Conservation (phyloP, 257 asterid species). For the Prunella vulgaris region DNA sequence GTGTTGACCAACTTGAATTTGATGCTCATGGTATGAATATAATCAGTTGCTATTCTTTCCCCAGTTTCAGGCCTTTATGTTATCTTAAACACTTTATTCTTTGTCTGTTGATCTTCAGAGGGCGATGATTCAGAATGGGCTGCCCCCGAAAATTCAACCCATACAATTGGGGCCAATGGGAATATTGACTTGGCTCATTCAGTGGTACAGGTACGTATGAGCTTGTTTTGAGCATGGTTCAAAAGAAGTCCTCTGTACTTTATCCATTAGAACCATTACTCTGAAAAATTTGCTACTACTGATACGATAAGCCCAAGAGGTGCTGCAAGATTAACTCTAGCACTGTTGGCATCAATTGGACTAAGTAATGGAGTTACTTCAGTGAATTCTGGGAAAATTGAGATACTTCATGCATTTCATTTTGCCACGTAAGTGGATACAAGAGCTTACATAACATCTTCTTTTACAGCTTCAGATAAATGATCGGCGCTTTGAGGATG, state of each 20-base stretch:
- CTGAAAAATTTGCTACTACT: background rate
- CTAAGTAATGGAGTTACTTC: background rate
- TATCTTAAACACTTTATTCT: background rate
- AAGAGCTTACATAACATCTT: background rate
- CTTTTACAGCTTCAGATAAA: constrained; percentile 94
- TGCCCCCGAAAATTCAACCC: constrained; percentile 25
- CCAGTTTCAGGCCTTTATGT: background rate
- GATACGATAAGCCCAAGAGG: no score
- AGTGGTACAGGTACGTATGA: constrained; percentile 58
- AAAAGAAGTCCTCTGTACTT: background rate
- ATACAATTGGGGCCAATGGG: constrained; percentile 82
- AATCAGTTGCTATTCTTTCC: background rate
- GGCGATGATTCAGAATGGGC: constrained; percentile 58
- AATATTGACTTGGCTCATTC: constrained; percentile 59
- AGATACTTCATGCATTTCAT: background rate
- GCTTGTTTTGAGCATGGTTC: background rate
- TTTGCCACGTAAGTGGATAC: background rate
- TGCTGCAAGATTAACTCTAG: background rate
- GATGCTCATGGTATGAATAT: constrained; percentile 40
- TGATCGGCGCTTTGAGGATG: constrained; percentile 86
- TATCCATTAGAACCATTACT: background rate
- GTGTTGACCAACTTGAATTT: constrained; percentile 68
- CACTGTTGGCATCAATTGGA: background rate
- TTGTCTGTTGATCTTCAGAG: constrained; percentile 27
- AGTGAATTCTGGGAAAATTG: background rate